phyloP scores from a whole-genome alignment of 2,329 filamentous ascomycete species.

The Colletotrichum spinosum region DNA sequence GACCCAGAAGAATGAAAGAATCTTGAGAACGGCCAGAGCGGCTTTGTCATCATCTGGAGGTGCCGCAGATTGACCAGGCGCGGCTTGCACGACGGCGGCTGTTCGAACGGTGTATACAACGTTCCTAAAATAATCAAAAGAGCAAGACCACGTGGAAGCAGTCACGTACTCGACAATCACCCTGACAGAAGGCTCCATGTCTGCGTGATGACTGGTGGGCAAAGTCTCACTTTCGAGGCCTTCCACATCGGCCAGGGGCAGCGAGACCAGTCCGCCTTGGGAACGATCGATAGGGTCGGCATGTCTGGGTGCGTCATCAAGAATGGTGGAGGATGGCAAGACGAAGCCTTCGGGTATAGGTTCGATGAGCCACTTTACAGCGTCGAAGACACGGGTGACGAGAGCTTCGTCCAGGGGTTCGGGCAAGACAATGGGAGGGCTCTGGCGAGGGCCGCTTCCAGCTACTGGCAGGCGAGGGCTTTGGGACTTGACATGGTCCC shows the following conservation, averaged over 20 bases:
- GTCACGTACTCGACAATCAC: conserved; percentile 72
- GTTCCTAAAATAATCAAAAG: conserved; percentile 69
- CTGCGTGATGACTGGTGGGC: conserved; percentile 50
- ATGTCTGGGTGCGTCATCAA: conserved; percentile 62
- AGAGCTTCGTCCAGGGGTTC: conserved; percentile 61
- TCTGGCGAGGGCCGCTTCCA: conserved; percentile 38
- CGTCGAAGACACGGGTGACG: conserved; percentile 66
- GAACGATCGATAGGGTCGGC: conserved; percentile 22
- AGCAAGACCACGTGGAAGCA: conserved; percentile 71
- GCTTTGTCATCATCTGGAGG: conserved; percentile 62
- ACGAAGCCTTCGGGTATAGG: conserved; percentile 69
- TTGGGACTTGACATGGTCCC: conserved; percentile 57
- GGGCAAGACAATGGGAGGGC: conserved; percentile 42
- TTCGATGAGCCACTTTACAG: conserved; percentile 66
- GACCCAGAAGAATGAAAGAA: conserved; percentile 74
- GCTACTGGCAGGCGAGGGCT: conserved; percentile 17
- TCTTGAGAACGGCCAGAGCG: conserved; percentile 66
- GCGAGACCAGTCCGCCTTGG: conserved; percentile 33
- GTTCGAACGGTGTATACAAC: conserved; percentile 64
- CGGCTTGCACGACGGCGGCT: conserved; percentile 52
- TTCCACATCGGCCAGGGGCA: conserved; percentile 42
- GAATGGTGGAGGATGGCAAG: conserved; percentile 66
- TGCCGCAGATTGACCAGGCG: conserved; percentile 49
- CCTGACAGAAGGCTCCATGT: conserved; percentile 67
- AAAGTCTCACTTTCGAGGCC: conserved; percentile 48